Conservation (phyloP, 2,329 filamentous ascomycete genomes). For the Cladosporium phlei region DNA sequence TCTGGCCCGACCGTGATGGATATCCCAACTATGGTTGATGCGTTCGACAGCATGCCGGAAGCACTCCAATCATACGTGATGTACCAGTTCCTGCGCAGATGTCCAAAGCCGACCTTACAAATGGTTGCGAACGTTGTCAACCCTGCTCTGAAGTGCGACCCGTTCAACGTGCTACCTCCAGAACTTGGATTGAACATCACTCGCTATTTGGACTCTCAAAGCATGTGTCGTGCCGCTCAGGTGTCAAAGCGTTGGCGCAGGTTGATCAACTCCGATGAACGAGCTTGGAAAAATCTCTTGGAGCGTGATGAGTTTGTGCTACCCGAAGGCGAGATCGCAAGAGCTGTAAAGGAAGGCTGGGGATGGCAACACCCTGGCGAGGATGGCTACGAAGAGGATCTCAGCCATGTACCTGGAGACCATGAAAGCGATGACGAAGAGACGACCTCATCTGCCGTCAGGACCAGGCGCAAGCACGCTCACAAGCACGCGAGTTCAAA, state of each 20-base stretch:
- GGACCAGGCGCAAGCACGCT: slow-evolving; percentile 16
- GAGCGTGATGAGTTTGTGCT: slow-evolving; percentile 77
- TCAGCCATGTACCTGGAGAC: slow-evolving; percentile 52
- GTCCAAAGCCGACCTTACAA: slow-evolving; percentile 80
- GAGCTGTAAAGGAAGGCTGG: slow-evolving; percentile 88
- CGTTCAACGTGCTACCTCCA: slow-evolving; percentile 73
- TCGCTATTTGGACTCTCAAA: slow-evolving; percentile 76
- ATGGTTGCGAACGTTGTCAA: slow-evolving; percentile 88
- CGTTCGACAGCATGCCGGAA: slow-evolving; percentile 84
- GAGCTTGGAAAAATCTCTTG: slow-evolving; percentile 89
- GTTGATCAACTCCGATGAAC: slow-evolving; percentile 87
- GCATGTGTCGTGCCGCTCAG: slow-evolving; percentile 83
- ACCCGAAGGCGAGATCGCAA: slow-evolving; percentile 74
- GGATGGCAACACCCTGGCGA: slow-evolving; percentile 81
- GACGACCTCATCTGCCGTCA: slow-evolving; percentile 25
- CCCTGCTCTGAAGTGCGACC: slow-evolving; percentile 90
- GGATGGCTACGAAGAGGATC: slow-evolving; percentile 73
- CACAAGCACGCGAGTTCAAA: slow-evolving; percentile 6
- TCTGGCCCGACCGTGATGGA: slow-evolving; percentile 55
- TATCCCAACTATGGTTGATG: slow-evolving; percentile 79
- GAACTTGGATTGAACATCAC: slow-evolving; percentile 86
- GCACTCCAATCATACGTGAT: slow-evolving; percentile 95
- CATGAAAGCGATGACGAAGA: slow-evolving; percentile 30
- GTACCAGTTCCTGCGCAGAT: slow-evolving; percentile 88
- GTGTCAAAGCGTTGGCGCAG: slow-evolving; percentile 93